Percentiles rank a stretch among this genome's conserved stretches.
Evolutionary conservation across 1,284 basidiomycete species (phyloP).

Genomic region (Termitomyces sp.): DNA sequence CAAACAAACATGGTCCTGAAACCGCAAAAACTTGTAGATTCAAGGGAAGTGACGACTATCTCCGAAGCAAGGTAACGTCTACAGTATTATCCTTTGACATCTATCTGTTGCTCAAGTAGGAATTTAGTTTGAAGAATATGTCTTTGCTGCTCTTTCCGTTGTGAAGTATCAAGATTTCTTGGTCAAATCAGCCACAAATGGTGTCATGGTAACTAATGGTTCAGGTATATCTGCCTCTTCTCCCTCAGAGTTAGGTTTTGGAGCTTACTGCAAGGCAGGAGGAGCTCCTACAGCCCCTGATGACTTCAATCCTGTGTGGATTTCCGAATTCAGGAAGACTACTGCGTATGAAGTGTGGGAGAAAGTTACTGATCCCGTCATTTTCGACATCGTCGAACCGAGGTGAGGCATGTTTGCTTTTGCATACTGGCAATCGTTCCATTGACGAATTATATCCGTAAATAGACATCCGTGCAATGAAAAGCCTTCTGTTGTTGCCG

Average conservation of each 20-base stretch:
- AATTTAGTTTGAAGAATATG: slow-evolving; percentile 77
- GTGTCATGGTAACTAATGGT: slow-evolving; percentile 61
- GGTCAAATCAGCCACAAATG: slow-evolving; percentile 55
- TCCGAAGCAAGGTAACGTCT: slow-evolving; percentile 69
- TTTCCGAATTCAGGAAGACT: slow-evolving; percentile 79
- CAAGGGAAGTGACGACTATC: slow-evolving; percentile 90
- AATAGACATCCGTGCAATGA: slow-evolving; percentile 82
- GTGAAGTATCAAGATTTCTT: slow-evolving; percentile 86
- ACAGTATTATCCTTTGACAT: neutral
- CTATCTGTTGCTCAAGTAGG: neutral
- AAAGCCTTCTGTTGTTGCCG: slow-evolving; percentile 82
- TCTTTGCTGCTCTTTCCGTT: slow-evolving; percentile 72
- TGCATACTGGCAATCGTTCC: neutral
- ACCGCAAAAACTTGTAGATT: slow-evolving; percentile 44
- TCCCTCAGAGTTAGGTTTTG: neutral
- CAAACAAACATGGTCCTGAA: neutral
- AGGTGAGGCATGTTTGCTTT: slow-evolving; percentile 41
- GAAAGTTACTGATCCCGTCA: slow-evolving; percentile 75
- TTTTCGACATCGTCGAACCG: slow-evolving; percentile 92
- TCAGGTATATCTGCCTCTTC: slow-evolving; percentile 34
- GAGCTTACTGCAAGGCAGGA: slow-evolving; percentile 17
- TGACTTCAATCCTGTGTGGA: slow-evolving; percentile 83
- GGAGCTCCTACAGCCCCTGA: slow-evolving; percentile 39
- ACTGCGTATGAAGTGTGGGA: slow-evolving; percentile 88
- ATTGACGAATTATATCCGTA: neutral